Base-by-base conservation (phyloP, 176 grass and related monocot genomes). In the Raddia guianensis region DNA sequence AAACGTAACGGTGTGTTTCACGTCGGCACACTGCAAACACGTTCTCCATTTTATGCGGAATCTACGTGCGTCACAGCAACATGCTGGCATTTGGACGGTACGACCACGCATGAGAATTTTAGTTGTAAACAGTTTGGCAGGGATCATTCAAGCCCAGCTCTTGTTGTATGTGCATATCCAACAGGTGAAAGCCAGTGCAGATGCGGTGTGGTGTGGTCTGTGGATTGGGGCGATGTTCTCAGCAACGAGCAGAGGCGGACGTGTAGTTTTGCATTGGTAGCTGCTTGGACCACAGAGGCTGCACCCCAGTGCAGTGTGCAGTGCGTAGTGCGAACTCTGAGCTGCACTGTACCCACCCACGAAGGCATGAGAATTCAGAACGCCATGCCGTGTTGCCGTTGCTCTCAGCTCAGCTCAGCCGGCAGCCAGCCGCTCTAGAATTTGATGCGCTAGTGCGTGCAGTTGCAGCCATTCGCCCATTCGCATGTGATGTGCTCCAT, bases 391-490 rank as follows among this genome's bases (percentile, higher is more conserved):
- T 49, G 37, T 54, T 40, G 80, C 12, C 79, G 42, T n/a, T 42
- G 70, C 48, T 64, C 18, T 40, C 2, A 2, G 4, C 37, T 40
- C 37, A 27, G 27, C 27, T 74, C 54, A 12, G 65, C 50, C 32
- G 53, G 73, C 82, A 84, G 32, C 16, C 43, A 33, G 65, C 82
- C 74, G 73, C 82, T 50, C 13, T 11, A n/a, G n/a, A n/a, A n/a
- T n/a, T n/a, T n/a, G n/a, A n/a, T n/a, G n/a, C n/a, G n/a, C n/a
- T n/a, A n/a, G n/a, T n/a, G n/a, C n/a, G n/a, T 21, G 53, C 32
- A 12, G 37, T 11, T 33, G 68, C 68, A 40, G 37, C 37, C 37
- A 40, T 40, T 40, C 27, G 27, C 27, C 27, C 27, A 27, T 27
- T 27, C 27, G 27, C 27, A 27, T 27, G 27, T 27, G 27, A 27